phyloP scores from a whole-genome alignment of 108 stramenopile genomes.

The Nitzschia sp. region DNA sequence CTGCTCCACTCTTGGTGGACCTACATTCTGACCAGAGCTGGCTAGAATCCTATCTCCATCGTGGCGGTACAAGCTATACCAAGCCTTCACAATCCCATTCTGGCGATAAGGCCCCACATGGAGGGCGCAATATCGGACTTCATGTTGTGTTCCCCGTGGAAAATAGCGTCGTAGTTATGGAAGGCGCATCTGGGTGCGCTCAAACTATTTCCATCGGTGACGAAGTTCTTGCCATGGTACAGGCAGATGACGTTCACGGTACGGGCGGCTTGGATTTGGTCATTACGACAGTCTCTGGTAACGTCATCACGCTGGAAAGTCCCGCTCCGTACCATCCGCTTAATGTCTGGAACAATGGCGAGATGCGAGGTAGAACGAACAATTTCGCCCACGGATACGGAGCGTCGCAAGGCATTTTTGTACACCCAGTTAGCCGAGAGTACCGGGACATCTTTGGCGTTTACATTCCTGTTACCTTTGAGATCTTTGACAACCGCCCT shows the following conservation, averaged over 20 bases:
- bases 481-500: constrained; percentile 81
- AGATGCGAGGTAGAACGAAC: constrained; percentile 58
- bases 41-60: constrained; percentile 53
- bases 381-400: constrained; percentile 74
- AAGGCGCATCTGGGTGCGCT: constrained; percentile 76
- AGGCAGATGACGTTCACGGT: constrained; percentile 87
- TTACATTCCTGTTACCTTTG: constrained; percentile 77
- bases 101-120: constrained; percentile 44
- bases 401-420: constrained; percentile 79
- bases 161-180: constrained; percentile 63
- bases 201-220: constrained; percentile 73
- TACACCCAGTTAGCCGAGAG: constrained; percentile 71
- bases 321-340: constrained; percentile 73
- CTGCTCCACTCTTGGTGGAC: constrained; percentile 71
- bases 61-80: constrained; percentile 34
- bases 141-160: constrained; percentile 79
- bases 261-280: constrained; percentile 74
- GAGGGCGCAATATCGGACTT: constrained; percentile 64
- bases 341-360: constrained; percentile 82
- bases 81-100: constrained; percentile 10
- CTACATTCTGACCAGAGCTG: constrained; percentile 68
- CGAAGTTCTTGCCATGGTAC: constrained; percentile 66
- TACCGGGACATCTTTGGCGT: constrained; percentile 78
- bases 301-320: constrained; percentile 75
- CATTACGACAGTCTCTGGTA: constrained; percentile 68